phyloP scores from a whole-genome alignment of 1,139 yeast genomes.

The Kurtzmaniella quercitrusa region DNA sequence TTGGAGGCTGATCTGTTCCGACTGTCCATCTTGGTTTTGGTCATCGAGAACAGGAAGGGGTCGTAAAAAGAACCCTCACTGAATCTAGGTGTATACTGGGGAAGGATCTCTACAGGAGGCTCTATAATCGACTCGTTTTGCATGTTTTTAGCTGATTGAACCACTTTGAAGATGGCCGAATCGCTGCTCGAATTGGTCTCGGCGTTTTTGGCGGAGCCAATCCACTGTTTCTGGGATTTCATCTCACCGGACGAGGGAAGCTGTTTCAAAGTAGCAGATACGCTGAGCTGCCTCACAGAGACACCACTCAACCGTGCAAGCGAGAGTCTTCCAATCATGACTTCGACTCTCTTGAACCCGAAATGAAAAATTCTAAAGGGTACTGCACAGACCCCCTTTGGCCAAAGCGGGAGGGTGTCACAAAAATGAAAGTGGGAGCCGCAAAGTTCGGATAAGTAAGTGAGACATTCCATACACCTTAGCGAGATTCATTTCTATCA shows the following conservation, averaged over 20 bases:
- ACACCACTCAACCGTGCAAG: not conserved
- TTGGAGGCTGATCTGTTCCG: slow-evolving; percentile 11
- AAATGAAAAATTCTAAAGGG: not conserved
- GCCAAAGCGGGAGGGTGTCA: not conserved
- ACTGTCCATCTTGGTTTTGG: slow-evolving; percentile 41
- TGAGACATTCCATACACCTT: not conserved
- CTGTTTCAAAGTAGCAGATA: slow-evolving; percentile 1
- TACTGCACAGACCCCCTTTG: not conserved
- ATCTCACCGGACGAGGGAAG: slow-evolving; percentile 8
- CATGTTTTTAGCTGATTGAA: slow-evolving; percentile 20
- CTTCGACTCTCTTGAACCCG: not conserved
- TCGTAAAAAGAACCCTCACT: slow-evolving; percentile 50
- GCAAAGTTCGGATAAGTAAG: not conserved
- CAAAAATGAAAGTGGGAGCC: not conserved
- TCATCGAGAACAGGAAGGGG: slow-evolving; percentile 70
- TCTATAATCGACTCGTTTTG: slow-evolving; percentile 13
- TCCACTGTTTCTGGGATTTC: slow-evolving; percentile 6
- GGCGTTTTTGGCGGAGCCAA: not conserved
- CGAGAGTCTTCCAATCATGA: not conserved
- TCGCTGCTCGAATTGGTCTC: not conserved
- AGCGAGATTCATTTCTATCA: not conserved
- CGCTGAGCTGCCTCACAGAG: slow-evolving; percentile 3
- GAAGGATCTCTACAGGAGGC: slow-evolving; percentile 22
- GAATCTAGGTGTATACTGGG: slow-evolving; percentile 35
- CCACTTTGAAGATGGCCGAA: slow-evolving; percentile 8